Evolutionary conservation across 2,329 filamentous ascomycete species (phyloP), one percentile per base, ranked within the genome.

Genomic region (Aspergillus pseudoterreus): DNA sequence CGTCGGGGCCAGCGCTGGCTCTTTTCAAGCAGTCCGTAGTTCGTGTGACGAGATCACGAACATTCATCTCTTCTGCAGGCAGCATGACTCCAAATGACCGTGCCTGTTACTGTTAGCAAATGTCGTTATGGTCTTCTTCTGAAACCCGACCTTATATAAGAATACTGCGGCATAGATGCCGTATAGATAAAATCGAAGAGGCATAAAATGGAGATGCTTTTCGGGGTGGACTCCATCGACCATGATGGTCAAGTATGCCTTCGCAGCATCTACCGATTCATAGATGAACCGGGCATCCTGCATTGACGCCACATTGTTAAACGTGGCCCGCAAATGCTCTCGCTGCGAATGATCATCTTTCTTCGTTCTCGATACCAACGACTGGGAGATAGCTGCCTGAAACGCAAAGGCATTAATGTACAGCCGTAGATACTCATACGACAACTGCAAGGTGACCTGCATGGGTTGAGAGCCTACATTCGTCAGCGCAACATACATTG

Each of bases 381-480:
- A 79, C 62, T 77, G 80, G 59, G 70, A 82, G 45, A 81, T 82
- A 1, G 84, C 87, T 2, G 86, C 86, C 63, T 90, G 86, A 58
- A 89, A 89, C 1, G 86, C 86, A 63, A 89, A 90, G 0, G 86
- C 86, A 52, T 88, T 88, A 45, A 86, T 87, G 65, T 90, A 90
- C 1, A 90, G 76, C 6, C 86, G 79, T 1, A 90, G 71, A 61
- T 88, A 90, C 58, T 89, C 85, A 61, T 88, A 88, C 0, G 85
- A 87, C 61, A 90, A 77, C 21, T 87, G 75, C 2, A 90, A 69
- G 4, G 82, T 86, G 3, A 83, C 82, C 64, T 87, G 87, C 56
- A 88, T 79, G 5, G 82, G 80, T 1, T 82, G 77, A 1, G 85
- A 86, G 62, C 81, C 80, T 82, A 48, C 33, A n/a, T 30, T 30